Base-by-base conservation (phyloP, 192 early-diverging fungal genomes). In the Coemansia sp. region DNA sequence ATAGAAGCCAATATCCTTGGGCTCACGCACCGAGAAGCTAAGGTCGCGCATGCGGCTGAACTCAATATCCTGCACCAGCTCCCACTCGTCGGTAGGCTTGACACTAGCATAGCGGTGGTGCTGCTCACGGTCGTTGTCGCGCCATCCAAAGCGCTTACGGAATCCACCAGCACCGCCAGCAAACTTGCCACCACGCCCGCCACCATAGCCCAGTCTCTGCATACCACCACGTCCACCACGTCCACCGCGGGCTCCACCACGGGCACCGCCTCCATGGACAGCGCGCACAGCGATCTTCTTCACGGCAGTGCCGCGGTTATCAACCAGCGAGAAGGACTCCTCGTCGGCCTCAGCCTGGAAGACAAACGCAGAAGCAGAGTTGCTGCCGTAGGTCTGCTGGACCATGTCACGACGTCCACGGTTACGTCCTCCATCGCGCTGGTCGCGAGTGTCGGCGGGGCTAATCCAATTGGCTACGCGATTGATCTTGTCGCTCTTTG, bases 401-500 rank as follows among this genome's bases (percentile, higher is more conserved):
- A 33, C 71, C 29, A 65, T 57, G 69, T 84, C 78, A 64, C 86
- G 86, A 9, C 70, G 70, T 12, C 72, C 75, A 57, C 87, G 85
- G 51, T 72, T 76, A 34, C 81, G 80, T n/a, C 85, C 81, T 22
- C 82, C 84, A 67, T 85, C 76, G 29, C 76, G 76, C 60, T 71
- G 66, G 63, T 84, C 81, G 51, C 91, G 87, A 51, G 84, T 73
- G 68, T 93, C 90, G 67, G 89, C 83, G 60, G 91, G 91, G 42
- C 85, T 84, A 64, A 91, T 91, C 95, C 96, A 98, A 86, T 98
- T 94, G 64, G 97, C 96, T 41, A 94, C 93, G 72, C 94, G 93
- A 65, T 94, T 96, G 16, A 99, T 86, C 72, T 96, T 95, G 84
- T 99, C 97, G 27, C 89, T 88, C 87, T 98, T 98, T 43, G 92